Base-by-base conservation (phyloP, 225 moss, liverwort and hornwort species). In the Antitrichia curtipendula region DNA sequence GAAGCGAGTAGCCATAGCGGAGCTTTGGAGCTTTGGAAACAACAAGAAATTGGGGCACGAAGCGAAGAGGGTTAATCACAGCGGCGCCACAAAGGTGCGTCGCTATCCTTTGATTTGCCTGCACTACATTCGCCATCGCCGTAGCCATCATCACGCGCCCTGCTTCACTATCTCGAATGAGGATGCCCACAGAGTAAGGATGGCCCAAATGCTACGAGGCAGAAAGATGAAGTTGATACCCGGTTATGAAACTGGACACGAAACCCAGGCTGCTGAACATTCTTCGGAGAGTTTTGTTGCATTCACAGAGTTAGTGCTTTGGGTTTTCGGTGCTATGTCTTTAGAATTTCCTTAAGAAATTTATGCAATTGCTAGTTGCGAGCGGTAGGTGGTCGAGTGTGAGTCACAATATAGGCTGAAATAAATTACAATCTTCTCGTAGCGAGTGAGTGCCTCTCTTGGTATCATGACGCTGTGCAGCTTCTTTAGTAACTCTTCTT, bases 191-290 rank as follows among this genome's bases (percentile, higher is more conserved):
- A 4, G 4, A 3, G 6, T 36, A 24, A 17, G 16, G 54, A 38
- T 31, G 27, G 69, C 63, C 83, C 65, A 59, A 80, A 62, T 82
- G 38, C 32, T 68, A 24, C 14, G 2, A 75, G 66, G 47, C 54
- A 82, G 62, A 75, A n/a, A 62, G 77, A 43, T 84, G 77, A 90
- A 76, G 86, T 88, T 88, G 90, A 92, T 90, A 92, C 86, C 92
- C 92, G 92, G 88, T 6, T 11, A 14, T 17, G 62, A 38, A 45
- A 61, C 21, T 85, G 76, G 76, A 86, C 56, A 18, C 47, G 78
- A 54, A 82, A 11, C 34, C 41, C 63, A 52, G 25, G 7, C 73
- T 17, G 25, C 17, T 59, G 13, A 78, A 18, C 57, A 12, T 22
- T 64, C 50, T 10, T 36, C 5, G 34, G 19, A 21, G n/a, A 80